Evolutionary conservation across 2,329 filamentous ascomycete species (phyloP), one percentile per base, ranked within the genome.

Genomic region (Didymella glomerata): DNA sequence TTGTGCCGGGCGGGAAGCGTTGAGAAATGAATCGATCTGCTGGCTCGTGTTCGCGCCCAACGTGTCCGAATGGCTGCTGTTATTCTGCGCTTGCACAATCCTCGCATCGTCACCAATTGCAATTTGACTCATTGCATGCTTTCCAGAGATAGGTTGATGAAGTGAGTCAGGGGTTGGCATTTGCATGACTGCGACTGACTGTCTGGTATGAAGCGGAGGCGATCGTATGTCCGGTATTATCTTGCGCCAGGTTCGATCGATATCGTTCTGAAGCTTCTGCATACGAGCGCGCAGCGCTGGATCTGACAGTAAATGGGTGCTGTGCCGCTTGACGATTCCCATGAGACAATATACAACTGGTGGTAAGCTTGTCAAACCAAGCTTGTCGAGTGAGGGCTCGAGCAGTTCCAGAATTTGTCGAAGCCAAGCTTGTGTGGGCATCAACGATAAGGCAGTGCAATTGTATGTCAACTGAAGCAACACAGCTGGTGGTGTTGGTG

Each of bases 391-490:
- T 20, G 63, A 72, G 27, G 64, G 66, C 44, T 76, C 68, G 8
- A 77, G 48, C 27, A 71, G 28, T 6, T 70, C 64, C 4, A 72
- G 45, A 10, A 70, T 64, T 13, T 56, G 60, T 24, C 62, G 48
- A 14, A 71, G 24, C 50, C 63, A 66, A 38, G 55, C 20, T 24
- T 68, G 62, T 22, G 69, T 69, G 6, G 69, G 66, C 48, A 58
- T 62, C 14, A 72, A 48, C 9, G 57, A 59, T n/a, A 74, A 63
- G 24, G 57, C 61, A 8, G 66, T 60, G 44, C 63, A 72, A 30
- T 67, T 60, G 53, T 74, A 73, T 2, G 70, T 66, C 20, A 73
- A 50, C 28, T 69, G 70, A 6, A 77, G 64, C 22, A 76, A 47
- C 20, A 69, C 56, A 28, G 66, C 64, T 11, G 73, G 71, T 42